Evolutionary conservation across 1,139 yeast genomes (phyloP).

Genomic region (Entelexis paramagnoliae): DNA sequence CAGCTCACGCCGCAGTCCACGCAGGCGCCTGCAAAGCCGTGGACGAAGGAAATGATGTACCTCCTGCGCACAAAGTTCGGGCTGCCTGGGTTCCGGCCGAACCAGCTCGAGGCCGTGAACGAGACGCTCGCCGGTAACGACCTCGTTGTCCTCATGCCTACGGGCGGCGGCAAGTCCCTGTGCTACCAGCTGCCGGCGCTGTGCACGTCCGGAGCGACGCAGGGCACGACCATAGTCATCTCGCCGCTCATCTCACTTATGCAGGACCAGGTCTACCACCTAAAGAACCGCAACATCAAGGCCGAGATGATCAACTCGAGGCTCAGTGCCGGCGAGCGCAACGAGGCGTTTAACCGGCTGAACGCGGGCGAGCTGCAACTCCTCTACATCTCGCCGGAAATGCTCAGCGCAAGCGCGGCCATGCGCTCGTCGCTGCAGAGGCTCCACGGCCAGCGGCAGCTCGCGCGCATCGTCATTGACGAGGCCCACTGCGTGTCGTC

Average conservation of each 20-base stretch:
- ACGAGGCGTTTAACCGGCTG: conserved; percentile 52
- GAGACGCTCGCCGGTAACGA: conserved; percentile 74
- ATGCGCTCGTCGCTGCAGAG: conserved; percentile 55
- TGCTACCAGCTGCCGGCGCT: conserved; percentile 95
- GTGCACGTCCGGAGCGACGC: conserved; percentile 58
- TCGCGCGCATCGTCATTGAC: conserved; percentile 88
- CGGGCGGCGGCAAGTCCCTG: conserved; percentile 96
- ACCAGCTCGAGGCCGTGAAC: conserved; percentile 79
- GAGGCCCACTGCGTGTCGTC: conserved; percentile 98
- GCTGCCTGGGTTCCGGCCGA: conserved; percentile 58
- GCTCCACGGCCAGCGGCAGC: conserved; percentile 43
- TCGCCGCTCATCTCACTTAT: conserved; percentile 91
- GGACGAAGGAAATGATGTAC: conserved; percentile 57
- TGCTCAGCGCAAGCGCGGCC: conserved; percentile 68
- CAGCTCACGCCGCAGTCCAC: not conserved
- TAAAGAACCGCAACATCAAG: conserved; percentile 51
- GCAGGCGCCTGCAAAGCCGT: conserved; percentile 34
- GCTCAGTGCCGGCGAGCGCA: conserved; percentile 46
- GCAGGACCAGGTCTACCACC: conserved; percentile 90
- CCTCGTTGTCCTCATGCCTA: conserved; percentile 94
- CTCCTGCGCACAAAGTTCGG: conserved; percentile 53
- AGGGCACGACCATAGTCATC: conserved; percentile 81
- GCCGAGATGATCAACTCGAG: conserved; percentile 88
- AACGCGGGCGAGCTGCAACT: conserved; percentile 56
- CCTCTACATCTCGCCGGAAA: conserved; percentile 89